These are phyloP conservation scores for Beauveria varroae DNA, from an alignment of 2,329 filamentous ascomycete species.

Conservation along the genomic window DNA sequence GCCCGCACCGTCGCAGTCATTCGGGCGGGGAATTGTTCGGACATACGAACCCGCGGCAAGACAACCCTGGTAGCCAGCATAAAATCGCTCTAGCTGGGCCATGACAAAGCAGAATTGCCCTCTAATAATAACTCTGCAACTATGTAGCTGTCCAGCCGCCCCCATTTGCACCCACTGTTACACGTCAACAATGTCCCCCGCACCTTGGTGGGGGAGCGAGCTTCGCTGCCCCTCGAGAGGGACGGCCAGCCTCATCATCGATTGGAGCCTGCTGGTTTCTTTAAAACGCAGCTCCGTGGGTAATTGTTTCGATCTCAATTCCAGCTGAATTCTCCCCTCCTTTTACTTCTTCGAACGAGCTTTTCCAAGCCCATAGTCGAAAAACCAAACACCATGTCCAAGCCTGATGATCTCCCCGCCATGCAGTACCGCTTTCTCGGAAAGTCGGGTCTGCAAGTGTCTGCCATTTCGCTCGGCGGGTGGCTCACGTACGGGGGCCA, in stretches of 20 bases:
- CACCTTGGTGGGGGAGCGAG: neutral
- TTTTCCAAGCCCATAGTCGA: too few species aligned
- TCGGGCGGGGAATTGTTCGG: neutral
- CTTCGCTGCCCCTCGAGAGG: neutral
- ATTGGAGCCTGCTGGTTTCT: neutral
- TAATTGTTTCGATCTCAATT: neutral
- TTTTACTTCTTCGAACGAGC: neutral
- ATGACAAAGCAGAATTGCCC: neutral
- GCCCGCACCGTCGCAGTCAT: neutral
- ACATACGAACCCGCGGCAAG: neutral
- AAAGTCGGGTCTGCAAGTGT: conserved; percentile 65
- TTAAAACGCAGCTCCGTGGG: neutral
- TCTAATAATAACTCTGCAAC: neutral
- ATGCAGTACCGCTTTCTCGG: conserved; percentile 70
- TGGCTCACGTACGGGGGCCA: conserved; percentile 72
- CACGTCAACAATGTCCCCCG: neutral
- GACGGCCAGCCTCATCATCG: conserved; percentile 1
- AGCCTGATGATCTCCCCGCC: conserved; percentile 35
- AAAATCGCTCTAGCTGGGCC: neutral
- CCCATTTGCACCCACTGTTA: neutral
- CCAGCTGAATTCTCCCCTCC: neutral
- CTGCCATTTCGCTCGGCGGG: conserved; percentile 62
- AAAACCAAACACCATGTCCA: conserved; percentile 22
- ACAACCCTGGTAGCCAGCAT: neutral
- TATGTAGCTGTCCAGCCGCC: neutral